phyloP scores from a whole-genome alignment of 345 rosid genomes.

The Populus tremula region DNA sequence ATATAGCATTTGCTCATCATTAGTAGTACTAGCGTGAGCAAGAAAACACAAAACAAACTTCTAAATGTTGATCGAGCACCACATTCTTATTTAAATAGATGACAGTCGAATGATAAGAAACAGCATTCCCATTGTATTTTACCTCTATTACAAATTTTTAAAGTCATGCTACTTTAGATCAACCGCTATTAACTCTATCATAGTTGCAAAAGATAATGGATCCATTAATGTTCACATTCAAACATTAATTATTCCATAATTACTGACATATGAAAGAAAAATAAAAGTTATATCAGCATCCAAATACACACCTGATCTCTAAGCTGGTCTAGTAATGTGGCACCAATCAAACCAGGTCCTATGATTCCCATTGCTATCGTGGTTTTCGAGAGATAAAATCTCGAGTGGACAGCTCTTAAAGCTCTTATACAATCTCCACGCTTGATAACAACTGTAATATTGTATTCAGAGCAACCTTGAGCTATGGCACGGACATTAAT shows the following conservation, averaged over 20 bases:
- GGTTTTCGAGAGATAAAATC: conserved; percentile 91
- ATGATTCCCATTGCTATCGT: conserved; percentile 91
- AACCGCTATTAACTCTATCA: not conserved
- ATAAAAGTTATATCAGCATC: not conserved
- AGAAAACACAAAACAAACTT: not conserved
- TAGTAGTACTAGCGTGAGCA: not conserved
- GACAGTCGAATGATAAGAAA: not conserved
- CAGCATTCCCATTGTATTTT: not conserved
- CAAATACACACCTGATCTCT: conserved; percentile 71
- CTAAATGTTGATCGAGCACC: not conserved
- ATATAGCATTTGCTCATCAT: not conserved
- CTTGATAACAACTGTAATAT: conserved; percentile 80
- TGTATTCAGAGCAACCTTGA: conserved; percentile 99
- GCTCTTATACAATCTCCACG: conserved; percentile 95
- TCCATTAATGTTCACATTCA: not conserved
- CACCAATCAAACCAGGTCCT: conserved; percentile 97
- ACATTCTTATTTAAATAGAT: not conserved
- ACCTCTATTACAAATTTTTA: not conserved
- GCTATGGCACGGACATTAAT: conserved; percentile 94
- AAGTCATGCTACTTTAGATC: not conserved
- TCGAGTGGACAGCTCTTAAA: conserved; percentile 91
- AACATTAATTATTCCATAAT: not conserved
- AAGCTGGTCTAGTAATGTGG: conserved; percentile 88
- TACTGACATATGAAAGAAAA: not conserved
- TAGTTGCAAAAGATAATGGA: not conserved